Base-by-base conservation (phyloP, 1,139 yeast species). In the Yamadazyma buinensis region DNA sequence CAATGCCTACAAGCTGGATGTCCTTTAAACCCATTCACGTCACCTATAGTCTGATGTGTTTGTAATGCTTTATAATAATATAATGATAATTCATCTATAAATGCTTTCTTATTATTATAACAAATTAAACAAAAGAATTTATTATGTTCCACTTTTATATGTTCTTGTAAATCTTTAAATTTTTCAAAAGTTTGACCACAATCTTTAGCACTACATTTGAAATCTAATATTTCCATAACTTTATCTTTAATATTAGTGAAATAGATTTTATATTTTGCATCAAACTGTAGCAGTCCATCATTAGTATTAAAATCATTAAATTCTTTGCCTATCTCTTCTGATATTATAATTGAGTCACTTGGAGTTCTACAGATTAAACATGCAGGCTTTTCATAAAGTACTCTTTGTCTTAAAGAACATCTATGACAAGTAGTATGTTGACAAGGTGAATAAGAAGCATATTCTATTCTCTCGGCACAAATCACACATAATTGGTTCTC, bases 1-100 rank as follows among this genome's bases (percentile, higher is more conserved):
- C 98, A 92, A 55, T 86, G 86, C 45, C 77, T 77, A 67, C 99
- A 92, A 45, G 73, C 71, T 0, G 97, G 97, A 54, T 92, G 99
- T 0, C 97, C 97, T 9, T 61, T 67, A 55, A 90, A 90, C 3
- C 97, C 97, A 14, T 63, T 58, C 30, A 69, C 72, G 39, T 73
- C 79, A 29, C 96, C 97, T 28, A 66, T 70, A 5, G 70, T 57
- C 52, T 82, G 84, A 59, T 92, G 99, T 34, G 64, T 70, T 40
- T 75, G 77, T 32, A 92, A 67, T 43, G 77, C 82, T 39, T 77
- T 77, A 29, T 68, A 69, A 2, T 80, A 72, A 54, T 75, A 86
- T 15, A 84, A 57, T 26, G 72, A 68, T 36, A 87, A 67, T 54
- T 92, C 97, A 11, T 64, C 57, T 3, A 87, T 75, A 55, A 92